phyloP scores from a whole-genome alignment of 768 basidiomycete species.

The Hygrophorus pudorinus region DNA sequence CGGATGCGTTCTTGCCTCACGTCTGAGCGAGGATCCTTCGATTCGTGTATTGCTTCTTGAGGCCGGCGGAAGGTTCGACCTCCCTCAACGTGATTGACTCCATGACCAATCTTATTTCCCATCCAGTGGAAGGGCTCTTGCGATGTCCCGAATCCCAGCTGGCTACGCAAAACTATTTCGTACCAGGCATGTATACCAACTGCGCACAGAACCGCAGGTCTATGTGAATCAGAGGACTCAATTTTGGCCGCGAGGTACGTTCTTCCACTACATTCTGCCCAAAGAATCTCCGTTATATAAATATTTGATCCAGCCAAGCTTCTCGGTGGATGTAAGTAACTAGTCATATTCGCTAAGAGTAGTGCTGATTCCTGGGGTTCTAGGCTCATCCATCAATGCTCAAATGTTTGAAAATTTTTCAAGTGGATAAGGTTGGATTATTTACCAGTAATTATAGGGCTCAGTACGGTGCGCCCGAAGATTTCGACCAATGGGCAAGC shows the following conservation, averaged over 20 bases:
- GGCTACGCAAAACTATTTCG: conserved; percentile 33
- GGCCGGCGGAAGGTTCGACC: conserved; percentile 47
- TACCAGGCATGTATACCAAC: conserved; percentile 38
- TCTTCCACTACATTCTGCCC: background rate
- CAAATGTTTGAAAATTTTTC: conserved; percentile 24
- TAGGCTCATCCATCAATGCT: conserved; percentile 50
- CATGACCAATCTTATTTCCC: background rate
- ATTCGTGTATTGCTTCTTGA: conserved; percentile 49
- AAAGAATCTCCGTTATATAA: background rate
- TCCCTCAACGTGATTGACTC: background rate
- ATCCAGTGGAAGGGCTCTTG: conserved; percentile 32
- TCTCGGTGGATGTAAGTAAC: conserved; percentile 55
- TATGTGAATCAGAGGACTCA: conserved; percentile 35
- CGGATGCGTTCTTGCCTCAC: conserved; percentile 51
- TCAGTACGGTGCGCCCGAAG: conserved; percentile 57
- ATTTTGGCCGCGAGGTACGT: conserved; percentile 59
- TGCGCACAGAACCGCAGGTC: conserved; percentile 48
- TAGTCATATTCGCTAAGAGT: background rate
- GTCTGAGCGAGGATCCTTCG: conserved; percentile 45
- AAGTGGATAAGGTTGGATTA: background rate
- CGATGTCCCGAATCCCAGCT: conserved; percentile 33
- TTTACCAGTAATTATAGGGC: conserved; percentile 25
- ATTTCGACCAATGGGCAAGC: conserved; percentile 58
- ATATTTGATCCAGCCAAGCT: conserved; percentile 38
- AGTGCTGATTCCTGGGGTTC: conserved; percentile 17